phyloP scores from a whole-genome alignment of 179 eudicot species.

The Silene noctiflora region DNA sequence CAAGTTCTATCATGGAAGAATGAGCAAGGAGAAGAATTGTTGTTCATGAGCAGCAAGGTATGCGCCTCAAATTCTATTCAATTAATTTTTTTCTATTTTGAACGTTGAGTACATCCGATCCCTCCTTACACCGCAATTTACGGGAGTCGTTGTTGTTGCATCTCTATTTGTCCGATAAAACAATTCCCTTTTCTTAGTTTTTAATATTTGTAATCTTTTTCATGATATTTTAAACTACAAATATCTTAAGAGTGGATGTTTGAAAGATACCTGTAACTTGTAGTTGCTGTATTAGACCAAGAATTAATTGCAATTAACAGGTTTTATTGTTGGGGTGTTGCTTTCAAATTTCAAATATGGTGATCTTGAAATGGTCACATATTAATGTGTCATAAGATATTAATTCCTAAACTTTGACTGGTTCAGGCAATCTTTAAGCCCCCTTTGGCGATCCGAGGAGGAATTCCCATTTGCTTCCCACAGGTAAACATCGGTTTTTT shows the following conservation, averaged over 20 bases:
- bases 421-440: constrained; percentile 73
- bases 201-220: background rate
- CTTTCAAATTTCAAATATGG: constrained; percentile 15
- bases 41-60: constrained; percentile 84
- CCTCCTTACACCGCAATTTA: too few relatives aligned
- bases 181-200: background rate
- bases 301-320: background rate
- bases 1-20: constrained; percentile 93
- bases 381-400: background rate
- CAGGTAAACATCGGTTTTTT: constrained; percentile 50
- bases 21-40: constrained; percentile 69
- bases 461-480: constrained; percentile 91
- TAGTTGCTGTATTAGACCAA: constrained; percentile 1
- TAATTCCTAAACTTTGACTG: constrained; percentile 6
- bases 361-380: constrained; percentile 15
- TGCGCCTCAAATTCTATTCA: constrained; percentile 8
- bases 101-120: too few relatives aligned
- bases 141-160: background rate
- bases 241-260: background rate
- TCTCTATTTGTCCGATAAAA: background rate
- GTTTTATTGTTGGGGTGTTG: constrained; percentile 13
- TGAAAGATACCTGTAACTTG: constrained; percentile 17
- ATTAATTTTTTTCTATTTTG: background rate
- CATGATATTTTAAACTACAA: background rate
- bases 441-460: constrained; percentile 75